These are phyloP conservation scores for Hortaea werneckii DNA, from an alignment of 2,329 filamentous ascomycete species.

Conservation along the genomic window DNA sequence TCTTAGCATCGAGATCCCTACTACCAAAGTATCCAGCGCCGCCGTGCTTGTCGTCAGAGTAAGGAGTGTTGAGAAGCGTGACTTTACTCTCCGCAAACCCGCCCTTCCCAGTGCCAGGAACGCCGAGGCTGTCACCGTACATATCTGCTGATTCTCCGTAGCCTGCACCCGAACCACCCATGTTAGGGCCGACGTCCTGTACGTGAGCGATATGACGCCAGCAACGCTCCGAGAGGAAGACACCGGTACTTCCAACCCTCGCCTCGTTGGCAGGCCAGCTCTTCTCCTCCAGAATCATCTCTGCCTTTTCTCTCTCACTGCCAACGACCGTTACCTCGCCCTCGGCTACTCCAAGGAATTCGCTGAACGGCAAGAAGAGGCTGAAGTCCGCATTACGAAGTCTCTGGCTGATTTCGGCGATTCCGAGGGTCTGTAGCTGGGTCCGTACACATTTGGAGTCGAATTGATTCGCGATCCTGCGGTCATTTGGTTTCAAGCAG, in stretches of 20 bases:
- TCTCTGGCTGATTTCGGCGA: slow-evolving; percentile 91
- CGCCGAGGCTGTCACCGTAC: slow-evolving; percentile 26
- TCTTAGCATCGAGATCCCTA: slow-evolving; percentile 71
- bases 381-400: slow-evolving; percentile 91
- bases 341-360: slow-evolving; percentile 84
- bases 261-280: slow-evolving; percentile 90
- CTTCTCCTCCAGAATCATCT: slow-evolving; percentile 83
- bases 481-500: slow-evolving; percentile 93
- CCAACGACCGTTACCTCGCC: slow-evolving; percentile 77
- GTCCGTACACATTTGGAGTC: slow-evolving; percentile 96
- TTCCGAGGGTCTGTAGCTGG: slow-evolving; percentile 89
- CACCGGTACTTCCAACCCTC: slow-evolving; percentile 77
- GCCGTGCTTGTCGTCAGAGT: slow-evolving; percentile 60
- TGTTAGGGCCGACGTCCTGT: slow-evolving; percentile 51
- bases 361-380: slow-evolving; percentile 87
- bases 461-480: slow-evolving; percentile 95
- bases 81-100: slow-evolving; percentile 51
- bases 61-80: slow-evolving; percentile 46
- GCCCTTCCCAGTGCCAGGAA: slow-evolving; percentile 36
- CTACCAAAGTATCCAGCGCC: slow-evolving; percentile 67
- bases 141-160: background rate
- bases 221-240: slow-evolving; percentile 91
- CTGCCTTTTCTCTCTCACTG: slow-evolving; percentile 82
- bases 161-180: slow-evolving; percentile 35
- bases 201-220: slow-evolving; percentile 85